Evolutionary conservation across 2,329 filamentous ascomycete species (phyloP), one percentile per base, ranked within the genome.

Genomic region (Ophiostoma ips): DNA sequence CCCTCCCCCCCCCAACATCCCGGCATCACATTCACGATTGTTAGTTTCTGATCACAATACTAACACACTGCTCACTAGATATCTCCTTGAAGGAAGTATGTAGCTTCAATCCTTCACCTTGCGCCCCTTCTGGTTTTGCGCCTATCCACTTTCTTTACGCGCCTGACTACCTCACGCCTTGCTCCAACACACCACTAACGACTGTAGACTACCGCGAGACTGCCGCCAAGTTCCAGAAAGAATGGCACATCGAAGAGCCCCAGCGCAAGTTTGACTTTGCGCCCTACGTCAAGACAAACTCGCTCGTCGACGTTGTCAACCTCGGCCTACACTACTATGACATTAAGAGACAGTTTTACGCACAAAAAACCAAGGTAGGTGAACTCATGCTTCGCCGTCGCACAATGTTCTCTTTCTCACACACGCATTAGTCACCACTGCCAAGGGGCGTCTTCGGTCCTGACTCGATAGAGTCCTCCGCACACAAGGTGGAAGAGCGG

Each of bases 131-230:
- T n/a, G n/a, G n/a, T n/a, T n/a, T n/a, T n/a, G n/a, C n/a, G n/a
- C n/a, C n/a, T n/a, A n/a, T n/a, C n/a, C n/a, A n/a, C n/a, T n/a
- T n/a, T n/a, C n/a, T n/a, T n/a, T n/a, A n/a, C n/a, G n/a, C n/a
- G n/a, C n/a, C n/a, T n/a, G n/a, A n/a, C n/a, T n/a, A n/a, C n/a
- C n/a, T n/a, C n/a, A n/a, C n/a, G n/a, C n/a, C n/a, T n/a, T n/a
- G n/a, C n/a, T 37, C 15, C 36, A 40, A 18, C 18, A 31, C 30
- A 38, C 19, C 37, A 48, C 53, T 57, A 53, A 58, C 53, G 49
- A n/a, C n/a, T 3, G 28, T 68, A 82, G 79, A 81, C 68, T 83
- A 80, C 68, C 73, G 75, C 65, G 79, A 82, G 63, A 80, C 79
- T 40, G 79, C 79, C 50, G 73, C 76, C 66, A 80, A 79, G 62